Percentiles rank a stretch among this genome's conserved stretches.
phyloP scores from a whole-genome alignment of 225 moss, liverwort and hornwort species.

The Polytrichum commune region DNA sequence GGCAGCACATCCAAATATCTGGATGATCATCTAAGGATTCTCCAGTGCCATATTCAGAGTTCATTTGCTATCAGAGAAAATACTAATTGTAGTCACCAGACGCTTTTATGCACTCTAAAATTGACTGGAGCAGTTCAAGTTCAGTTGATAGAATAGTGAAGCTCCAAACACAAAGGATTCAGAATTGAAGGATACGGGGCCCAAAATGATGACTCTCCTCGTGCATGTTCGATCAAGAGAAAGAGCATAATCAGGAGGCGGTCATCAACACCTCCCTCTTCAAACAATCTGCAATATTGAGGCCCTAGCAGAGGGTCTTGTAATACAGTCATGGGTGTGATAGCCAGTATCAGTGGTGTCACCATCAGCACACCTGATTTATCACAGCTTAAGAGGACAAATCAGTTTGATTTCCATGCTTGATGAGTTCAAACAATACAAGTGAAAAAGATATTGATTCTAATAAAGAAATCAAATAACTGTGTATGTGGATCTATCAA shows the following conservation, averaged over 20 bases:
- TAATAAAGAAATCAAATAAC: no score
- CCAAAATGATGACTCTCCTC: constrained; percentile 80
- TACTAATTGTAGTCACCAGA: no score
- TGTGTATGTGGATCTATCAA: no score
- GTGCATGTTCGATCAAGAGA: constrained; percentile 69
- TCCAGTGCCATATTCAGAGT: neutral
- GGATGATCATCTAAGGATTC: constrained; percentile 23
- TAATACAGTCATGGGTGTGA: constrained; percentile 84
- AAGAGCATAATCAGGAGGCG: constrained; percentile 80
- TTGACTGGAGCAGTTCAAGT: no score
- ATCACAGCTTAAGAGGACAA: neutral
- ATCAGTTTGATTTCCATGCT: no score
- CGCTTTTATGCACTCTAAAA: no score
- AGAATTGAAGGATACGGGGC: constrained; percentile 75
- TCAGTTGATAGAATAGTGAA: no score
- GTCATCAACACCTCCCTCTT: constrained; percentile 73
- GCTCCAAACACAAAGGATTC: neutral
- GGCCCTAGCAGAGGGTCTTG: constrained; percentile 72
- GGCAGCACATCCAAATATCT: constrained; percentile 91
- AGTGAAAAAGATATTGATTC: no score
- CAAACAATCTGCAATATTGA: constrained; percentile 61
- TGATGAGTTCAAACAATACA: no score
- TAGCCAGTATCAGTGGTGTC: constrained; percentile 77
- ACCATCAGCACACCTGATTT: constrained; percentile 78
- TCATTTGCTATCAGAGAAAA: no score